phyloP scores from a whole-genome alignment of 2,329 filamentous ascomycete genomes.

The Ceratocystis albifundus region DNA sequence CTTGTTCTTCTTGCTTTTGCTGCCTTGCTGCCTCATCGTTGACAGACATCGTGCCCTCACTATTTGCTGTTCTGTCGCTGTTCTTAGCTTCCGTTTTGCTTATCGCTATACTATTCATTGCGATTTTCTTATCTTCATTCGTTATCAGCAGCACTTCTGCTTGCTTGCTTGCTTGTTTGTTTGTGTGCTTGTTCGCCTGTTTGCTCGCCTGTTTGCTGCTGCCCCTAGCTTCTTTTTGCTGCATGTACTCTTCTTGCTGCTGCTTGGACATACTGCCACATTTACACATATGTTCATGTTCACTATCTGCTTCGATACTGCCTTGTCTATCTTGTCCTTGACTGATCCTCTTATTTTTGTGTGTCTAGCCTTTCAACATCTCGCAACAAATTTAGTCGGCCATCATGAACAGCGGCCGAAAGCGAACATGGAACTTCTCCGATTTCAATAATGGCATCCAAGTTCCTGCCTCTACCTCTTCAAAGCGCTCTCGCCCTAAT shows the following conservation, averaged over 20 bases:
- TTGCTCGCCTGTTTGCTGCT: background rate
- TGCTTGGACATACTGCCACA: background rate
- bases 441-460: no score
- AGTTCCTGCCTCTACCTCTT: background rate
- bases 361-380: background rate
- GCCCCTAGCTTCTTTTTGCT: background rate
- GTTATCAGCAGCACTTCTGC: background rate
- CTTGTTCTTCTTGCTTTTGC: background rate
- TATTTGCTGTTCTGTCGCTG: no score
- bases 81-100: no score
- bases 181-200: background rate
- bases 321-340: background rate
- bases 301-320: background rate
- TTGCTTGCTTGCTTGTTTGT: no score
- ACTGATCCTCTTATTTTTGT: background rate
- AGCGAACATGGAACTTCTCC: conserved; percentile 2
- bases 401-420: background rate
- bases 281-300: background rate
- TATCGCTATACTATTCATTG: background rate
- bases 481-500: background rate
- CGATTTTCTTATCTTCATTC: background rate
- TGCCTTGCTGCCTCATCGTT: background rate
- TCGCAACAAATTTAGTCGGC: background rate
- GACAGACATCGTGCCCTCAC: no score
- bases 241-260: background rate